Base-by-base conservation (phyloP, 306 rosid species). In the Glycine tomentella region DNA sequence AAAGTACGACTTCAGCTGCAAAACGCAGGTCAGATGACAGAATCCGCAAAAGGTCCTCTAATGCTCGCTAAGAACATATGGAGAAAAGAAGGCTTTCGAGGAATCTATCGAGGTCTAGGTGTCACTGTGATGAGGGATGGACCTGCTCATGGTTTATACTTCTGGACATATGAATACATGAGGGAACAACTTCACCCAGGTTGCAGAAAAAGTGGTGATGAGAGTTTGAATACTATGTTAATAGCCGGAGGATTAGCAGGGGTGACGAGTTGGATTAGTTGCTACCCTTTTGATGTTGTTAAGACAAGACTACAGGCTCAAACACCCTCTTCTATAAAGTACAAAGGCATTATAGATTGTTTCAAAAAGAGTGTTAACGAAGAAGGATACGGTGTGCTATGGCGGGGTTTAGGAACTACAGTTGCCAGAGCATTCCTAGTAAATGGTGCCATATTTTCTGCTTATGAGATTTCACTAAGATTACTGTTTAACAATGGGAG, bases 361-460 rank as follows among this genome's bases (percentile, higher is more conserved):
- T 69, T 95, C 34, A 80, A 33, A 36, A 95, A 88, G 88, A 93
- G 94, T 16, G 82, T 93, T 0, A 72, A 53, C 3, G 86, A 85
- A 56, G 99, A 93, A 63, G 97, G 99, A 4, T 83, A 84, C 4
- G 5, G 8, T 0, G 94, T 93, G 69, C 66, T 92, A 7, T 93
- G 92, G 88, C 80, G 95, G 6, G 99, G 99, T 46, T 70, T 93
- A 78, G 97, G 97, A 78, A 95, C 97, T 33, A 88, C 97, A 2
- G 88, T 95, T 75, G 63, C 89, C 0, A 90, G 99, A 63, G 97
- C 97, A 0, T 95, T 95, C 71, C 74, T 95, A 14, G 97, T 95
- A 51, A 93, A 95, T 85, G 99, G 97, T 9, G 90, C 97, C 1
- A 66, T 95, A 59, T 95, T 93, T 67, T 46, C 97, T 52, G 95